phyloP scores from a whole-genome alignment of 139 green algal species.

The Auxenochlorella pyrenoidosa region DNA sequence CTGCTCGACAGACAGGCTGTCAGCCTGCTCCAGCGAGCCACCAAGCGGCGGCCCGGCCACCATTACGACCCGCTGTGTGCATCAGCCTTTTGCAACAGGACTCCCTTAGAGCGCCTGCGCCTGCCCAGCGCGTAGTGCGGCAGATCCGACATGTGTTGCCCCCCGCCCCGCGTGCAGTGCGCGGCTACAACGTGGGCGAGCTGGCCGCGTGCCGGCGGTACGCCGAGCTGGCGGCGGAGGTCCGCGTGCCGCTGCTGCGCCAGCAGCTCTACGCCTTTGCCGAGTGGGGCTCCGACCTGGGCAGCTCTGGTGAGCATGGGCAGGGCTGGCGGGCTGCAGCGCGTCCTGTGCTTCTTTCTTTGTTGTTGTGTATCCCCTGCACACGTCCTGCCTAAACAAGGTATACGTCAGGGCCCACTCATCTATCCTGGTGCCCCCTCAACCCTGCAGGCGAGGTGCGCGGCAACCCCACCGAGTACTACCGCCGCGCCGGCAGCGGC shows the following conservation, averaged over 20 bases:
- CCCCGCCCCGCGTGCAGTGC: conserved; percentile 45
- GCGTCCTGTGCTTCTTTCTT: not conserved
- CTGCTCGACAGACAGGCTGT: not conserved
- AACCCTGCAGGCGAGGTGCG: conserved; percentile 48
- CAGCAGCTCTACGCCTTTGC: conserved; percentile 88
- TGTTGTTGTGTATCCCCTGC: too few species aligned
- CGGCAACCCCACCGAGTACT: conserved; percentile 96
- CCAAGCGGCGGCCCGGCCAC: too few species aligned
- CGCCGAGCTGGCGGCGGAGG: conserved; percentile 84
- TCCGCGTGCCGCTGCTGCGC: conserved; percentile 77
- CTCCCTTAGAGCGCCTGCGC: too few species aligned
- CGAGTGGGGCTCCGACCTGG: conserved; percentile 90
- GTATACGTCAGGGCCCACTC: too few species aligned
- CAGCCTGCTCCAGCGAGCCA: not conserved
- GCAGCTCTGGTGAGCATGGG: conserved; percentile 53
- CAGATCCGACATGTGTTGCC: not conserved
- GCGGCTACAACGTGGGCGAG: conserved; percentile 95
- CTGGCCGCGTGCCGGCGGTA: conserved; percentile 85
- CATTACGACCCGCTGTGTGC: too few species aligned
- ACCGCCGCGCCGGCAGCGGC: conserved; percentile 86
- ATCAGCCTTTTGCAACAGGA: too few species aligned
- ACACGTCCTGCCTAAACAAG: too few species aligned
- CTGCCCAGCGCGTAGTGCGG: too few species aligned
- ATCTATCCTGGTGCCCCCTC: not conserved
- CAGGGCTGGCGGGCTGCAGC: not conserved